Evolutionary conservation across 176 grass and related monocot genomes (phyloP).

Genomic region (Hordeum marinum): DNA sequence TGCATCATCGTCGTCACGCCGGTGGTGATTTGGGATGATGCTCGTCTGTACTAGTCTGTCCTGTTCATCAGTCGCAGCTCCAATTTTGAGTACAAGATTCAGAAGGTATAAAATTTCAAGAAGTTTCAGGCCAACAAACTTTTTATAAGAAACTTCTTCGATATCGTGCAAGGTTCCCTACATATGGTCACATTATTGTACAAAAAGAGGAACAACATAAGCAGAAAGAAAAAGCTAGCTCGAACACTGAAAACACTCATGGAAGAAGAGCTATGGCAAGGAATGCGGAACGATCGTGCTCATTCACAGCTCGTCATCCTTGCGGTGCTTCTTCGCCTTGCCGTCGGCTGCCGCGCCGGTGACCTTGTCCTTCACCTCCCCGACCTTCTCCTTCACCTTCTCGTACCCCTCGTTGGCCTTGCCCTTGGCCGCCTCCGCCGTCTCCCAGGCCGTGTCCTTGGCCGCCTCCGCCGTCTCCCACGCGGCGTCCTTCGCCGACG

Average conservation of each 20-base stretch:
- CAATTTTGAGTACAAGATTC: neutral
- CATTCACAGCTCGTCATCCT: slow-evolving; percentile 52
- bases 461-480: slow-evolving; percentile 3
- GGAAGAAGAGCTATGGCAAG: neutral
- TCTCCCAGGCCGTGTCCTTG: slow-evolving; percentile 10
- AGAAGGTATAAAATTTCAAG: neutral
- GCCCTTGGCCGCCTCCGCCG: slow-evolving; percentile 21
- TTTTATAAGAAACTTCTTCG: neutral
- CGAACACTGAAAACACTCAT: slow-evolving; percentile 18
- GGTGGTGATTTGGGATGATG: slow-evolving; percentile 25
- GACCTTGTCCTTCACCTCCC: slow-evolving; percentile 32
- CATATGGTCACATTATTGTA: slow-evolving; percentile 36
- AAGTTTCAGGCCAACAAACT: neutral
- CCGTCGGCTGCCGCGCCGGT: neutral
- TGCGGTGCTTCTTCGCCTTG: slow-evolving; percentile 27
- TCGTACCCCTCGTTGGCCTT: slow-evolving; percentile 4
- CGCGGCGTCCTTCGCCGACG: slow-evolving; percentile 21
- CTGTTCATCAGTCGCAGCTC: neutral
- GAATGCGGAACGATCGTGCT: too few relatives aligned
- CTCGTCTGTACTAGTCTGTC: neutral
- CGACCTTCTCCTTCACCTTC: neutral
- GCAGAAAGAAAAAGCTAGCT: neutral
- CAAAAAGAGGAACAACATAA: slow-evolving; percentile 14
- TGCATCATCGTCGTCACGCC: neutral
- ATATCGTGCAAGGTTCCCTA: slow-evolving; percentile 12